phyloP scores from a whole-genome alignment of 306 rosid species.

The Lithocarpus polystachyus region DNA sequence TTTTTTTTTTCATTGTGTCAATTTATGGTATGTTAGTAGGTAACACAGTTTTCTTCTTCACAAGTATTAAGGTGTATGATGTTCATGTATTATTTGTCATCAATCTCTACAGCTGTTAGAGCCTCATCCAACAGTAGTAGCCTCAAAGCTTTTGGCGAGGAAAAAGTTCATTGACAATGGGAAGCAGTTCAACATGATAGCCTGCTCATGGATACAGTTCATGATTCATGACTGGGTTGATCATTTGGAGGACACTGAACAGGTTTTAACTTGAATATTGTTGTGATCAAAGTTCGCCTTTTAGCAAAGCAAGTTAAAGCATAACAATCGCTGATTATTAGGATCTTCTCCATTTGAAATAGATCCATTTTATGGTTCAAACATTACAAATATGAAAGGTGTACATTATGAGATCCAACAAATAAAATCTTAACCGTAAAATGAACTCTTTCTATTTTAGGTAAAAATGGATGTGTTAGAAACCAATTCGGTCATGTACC shows the following conservation, averaged over 20 bases:
- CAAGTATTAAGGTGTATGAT: too few relatives aligned
- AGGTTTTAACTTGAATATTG: slow-evolving; percentile 24
- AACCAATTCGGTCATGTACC: neutral
- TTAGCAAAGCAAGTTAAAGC: neutral
- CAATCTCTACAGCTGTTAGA: slow-evolving; percentile 43
- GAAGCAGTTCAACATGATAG: slow-evolving; percentile 77
- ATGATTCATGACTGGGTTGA: slow-evolving; percentile 91
- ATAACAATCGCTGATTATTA: neutral
- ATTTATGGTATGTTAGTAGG: too few relatives aligned
- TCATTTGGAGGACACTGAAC: slow-evolving; percentile 74
- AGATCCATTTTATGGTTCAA: neutral
- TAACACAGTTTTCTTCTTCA: too few relatives aligned
- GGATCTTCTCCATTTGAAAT: too few relatives aligned
- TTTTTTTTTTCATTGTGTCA: too few relatives aligned
- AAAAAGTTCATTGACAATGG: slow-evolving; percentile 53
- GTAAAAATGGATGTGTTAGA: neutral
- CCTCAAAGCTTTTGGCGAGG: slow-evolving; percentile 64
- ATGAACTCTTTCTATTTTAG: too few relatives aligned
- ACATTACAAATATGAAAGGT: too few relatives aligned
- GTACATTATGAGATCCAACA: too few relatives aligned
- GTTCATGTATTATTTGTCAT: too few relatives aligned
- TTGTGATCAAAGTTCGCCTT: neutral
- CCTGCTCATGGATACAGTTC: slow-evolving; percentile 76
- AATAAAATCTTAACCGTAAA: too few relatives aligned
- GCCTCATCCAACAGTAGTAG: slow-evolving; percentile 65